Evolutionary conservation across 192 early-diverging fungal species (phyloP).

Genomic region (Coemansia sp.): DNA sequence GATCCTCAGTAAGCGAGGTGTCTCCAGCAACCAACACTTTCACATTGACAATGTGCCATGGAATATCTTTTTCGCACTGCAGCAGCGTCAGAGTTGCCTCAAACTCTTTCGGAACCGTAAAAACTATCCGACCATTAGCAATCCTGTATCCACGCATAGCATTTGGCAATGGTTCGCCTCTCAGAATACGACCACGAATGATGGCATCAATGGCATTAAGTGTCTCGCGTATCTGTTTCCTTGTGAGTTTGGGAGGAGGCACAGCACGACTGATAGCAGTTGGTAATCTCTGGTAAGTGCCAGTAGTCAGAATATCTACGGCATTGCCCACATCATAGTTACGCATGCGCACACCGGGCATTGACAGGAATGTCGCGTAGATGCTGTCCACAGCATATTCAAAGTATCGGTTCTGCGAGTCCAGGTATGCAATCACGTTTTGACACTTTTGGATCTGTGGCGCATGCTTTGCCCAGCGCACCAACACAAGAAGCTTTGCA

Average conservation of each 20-base stretch:
- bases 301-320: conserved; percentile 81
- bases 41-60: conserved; percentile 74
- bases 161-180: conserved; percentile 68
- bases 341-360: conserved; percentile 64
- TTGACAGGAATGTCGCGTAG: conserved; percentile 53
- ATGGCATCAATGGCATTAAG: conserved; percentile 65
- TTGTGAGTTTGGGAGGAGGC: conserved; percentile 58
- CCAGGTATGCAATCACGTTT: conserved; percentile 61
- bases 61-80: conserved; percentile 55
- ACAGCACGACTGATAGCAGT: conserved; percentile 68
- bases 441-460: conserved; percentile 71
- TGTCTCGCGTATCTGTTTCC: conserved; percentile 61
- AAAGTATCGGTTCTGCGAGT: conserved; percentile 63
- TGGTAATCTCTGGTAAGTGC: conserved; percentile 79
- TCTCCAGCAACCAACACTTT: conserved; percentile 62
- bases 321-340: conserved; percentile 83
- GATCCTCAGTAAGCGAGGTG: conserved; percentile 16
- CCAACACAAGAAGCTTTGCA: conserved; percentile 69
- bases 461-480: conserved; percentile 74
- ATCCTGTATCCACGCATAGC: conserved; percentile 63
- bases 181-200: conserved; percentile 70
- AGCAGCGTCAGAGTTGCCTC: conserved; percentile 68
- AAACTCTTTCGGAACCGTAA: conserved; percentile 61
- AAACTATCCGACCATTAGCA: conserved; percentile 70
- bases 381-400: conserved; percentile 60